Conservation (phyloP, 2,329 filamentous ascomycete genomes). For the Aspergillus sojae region DNA sequence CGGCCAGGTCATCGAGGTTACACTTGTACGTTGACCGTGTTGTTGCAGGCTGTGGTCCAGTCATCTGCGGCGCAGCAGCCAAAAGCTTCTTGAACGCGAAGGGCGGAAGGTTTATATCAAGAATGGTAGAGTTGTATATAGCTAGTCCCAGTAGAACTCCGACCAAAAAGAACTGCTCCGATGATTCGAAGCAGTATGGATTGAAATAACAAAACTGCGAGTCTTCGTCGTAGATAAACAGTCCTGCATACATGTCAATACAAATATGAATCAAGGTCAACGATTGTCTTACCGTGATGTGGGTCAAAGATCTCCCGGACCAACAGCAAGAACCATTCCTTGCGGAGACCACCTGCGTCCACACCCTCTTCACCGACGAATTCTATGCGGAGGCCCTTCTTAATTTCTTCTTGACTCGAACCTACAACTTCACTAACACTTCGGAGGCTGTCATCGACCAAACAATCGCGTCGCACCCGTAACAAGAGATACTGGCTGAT, state of each 20-base stretch:
- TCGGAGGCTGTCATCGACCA: conserved; percentile 85
- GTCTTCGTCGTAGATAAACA: conserved; percentile 91
- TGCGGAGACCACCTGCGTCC: conserved; percentile 84
- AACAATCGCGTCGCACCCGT: conserved; percentile 77
- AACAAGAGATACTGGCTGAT: conserved; percentile 78
- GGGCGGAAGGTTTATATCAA: conserved; percentile 83
- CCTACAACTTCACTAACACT: conserved; percentile 84
- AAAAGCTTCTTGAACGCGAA: conserved; percentile 89
- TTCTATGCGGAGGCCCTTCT: conserved; percentile 83
- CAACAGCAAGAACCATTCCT: conserved; percentile 92
- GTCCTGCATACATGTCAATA: conserved; percentile 55
- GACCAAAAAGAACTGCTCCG: conserved; percentile 88
- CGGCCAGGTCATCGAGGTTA: conserved; percentile 78
- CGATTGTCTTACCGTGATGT: conserved; percentile 69
- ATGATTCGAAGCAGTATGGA: conserved; percentile 83
- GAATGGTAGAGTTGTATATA: conserved; percentile 92
- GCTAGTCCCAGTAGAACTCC: conserved; percentile 85
- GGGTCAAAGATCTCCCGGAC: conserved; percentile 90
- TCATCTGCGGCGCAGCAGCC: conserved; percentile 69
- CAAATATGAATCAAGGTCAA: neutral
- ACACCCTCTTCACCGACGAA: conserved; percentile 89
- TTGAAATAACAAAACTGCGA: conserved; percentile 94
- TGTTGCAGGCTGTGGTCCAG: conserved; percentile 59
- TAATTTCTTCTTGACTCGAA: conserved; percentile 79
- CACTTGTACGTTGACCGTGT: conserved; percentile 66